Evolutionary conservation across 2,329 filamentous ascomycete species (phyloP).

Genomic region (Diaporthe caulivora): DNA sequence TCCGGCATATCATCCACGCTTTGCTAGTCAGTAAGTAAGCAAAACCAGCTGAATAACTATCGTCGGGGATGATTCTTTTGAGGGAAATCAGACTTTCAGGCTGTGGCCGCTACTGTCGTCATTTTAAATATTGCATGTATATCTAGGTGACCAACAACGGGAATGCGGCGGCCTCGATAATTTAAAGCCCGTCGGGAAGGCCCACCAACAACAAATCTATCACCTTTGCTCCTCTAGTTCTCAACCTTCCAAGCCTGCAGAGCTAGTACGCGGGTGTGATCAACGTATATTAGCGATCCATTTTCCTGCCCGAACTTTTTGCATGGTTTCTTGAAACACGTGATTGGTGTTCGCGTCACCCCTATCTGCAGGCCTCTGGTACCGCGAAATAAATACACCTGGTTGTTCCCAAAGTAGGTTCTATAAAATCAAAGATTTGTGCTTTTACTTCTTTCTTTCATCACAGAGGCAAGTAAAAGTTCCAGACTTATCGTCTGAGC

Average conservation of each 20-base stretch:
- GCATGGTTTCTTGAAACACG: background rate
- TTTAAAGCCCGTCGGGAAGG: background rate
- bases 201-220: slow-evolving; percentile 21
- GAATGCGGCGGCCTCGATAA: background rate
- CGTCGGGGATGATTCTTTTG: no score
- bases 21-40: background rate
- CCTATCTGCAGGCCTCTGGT: background rate
- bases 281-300: background rate
- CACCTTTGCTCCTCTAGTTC: slow-evolving; percentile 4
- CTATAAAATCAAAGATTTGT: background rate
- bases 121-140: background rate
- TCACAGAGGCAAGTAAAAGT: no score
- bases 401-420: background rate
- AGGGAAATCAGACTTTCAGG: no score
- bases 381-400: background rate
- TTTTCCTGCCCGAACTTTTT: background rate
- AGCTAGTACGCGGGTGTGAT: background rate
- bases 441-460: background rate
- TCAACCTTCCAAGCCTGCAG: slow-evolving; percentile 11
- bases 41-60: background rate
- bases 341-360: background rate
- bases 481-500: background rate
- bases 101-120: background rate
- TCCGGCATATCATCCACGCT: background rate
- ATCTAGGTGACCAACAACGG: background rate